Base-by-base conservation (phyloP, 1,139 yeast genomes). In the Candida neerlandica region DNA sequence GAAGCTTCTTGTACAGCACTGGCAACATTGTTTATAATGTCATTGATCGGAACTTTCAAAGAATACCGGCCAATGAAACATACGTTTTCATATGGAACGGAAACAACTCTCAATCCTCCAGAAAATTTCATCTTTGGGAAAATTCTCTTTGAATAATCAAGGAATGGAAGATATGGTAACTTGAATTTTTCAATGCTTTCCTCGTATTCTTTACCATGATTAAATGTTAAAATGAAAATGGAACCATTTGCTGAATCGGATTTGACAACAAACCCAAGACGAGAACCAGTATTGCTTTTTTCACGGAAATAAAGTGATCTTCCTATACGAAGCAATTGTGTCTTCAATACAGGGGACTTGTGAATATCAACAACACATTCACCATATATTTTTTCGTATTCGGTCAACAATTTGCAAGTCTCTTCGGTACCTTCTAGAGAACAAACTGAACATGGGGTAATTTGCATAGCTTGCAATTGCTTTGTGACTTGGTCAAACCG, bases 271-370 rank as follows among this genome's bases (percentile, higher is more conserved):
- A 84, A 77, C 2, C 90, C 96, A 16, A 84, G 65, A 46, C 75
- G 71, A 1, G 80, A 62, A 6, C 67, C 64, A 10, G 26, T 29
- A 5, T 66, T 73, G 2, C 63, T 65, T 35, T 62, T 59, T 58
- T 83, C 84, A 53, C 83, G 77, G 64, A 72, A 88, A 10, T 85
- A 77, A 47, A 89, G 63, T 48, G 88, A 63, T 52, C 90, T 74
- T 9, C 96, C 96, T 2, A 70, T 62, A 44, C 67, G 71, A 48
- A 86, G 64, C n/a, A 80, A 65, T 16, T 63, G 58, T 23, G 73
- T 70, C 47, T 79, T 71, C 18, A 81, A 68, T 2, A 75, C 61
- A 2, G 85, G 77, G 48, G 78, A 72, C 33, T 72, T 71, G 46
- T 77, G 70, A 19, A 81, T 63, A 47, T 78, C 82, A n/a, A 62